Conservation (phyloP, 2,329 filamentous ascomycete genomes). For the Claviceps purpurea region DNA sequence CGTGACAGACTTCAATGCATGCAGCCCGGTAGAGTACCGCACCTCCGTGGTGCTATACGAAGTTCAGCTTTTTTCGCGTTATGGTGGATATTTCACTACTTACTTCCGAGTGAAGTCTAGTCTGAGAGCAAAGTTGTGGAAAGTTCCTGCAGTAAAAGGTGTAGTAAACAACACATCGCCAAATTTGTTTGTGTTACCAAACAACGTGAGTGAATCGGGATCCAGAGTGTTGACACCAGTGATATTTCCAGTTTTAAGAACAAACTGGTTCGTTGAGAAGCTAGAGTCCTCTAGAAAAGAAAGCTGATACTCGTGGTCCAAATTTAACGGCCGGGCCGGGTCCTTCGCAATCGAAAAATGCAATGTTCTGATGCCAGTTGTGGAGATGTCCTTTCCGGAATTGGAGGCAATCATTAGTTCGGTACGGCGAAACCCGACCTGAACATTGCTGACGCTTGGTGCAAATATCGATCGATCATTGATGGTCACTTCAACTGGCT, state of each 20-base stretch:
- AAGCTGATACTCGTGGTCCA: not conserved
- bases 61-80: not conserved
- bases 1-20: not conserved
- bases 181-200: not conserved
- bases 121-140: not conserved
- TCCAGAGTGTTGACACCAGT: not conserved
- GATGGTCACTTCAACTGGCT: not conserved
- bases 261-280: not conserved
- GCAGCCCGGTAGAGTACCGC: not conserved
- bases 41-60: not conserved
- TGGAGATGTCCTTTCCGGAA: not conserved
- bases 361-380: not conserved
- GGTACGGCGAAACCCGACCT: not conserved
- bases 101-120: not conserved
- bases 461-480: not conserved
- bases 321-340: not conserved
- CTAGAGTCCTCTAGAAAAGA: not conserved
- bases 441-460: not conserved
- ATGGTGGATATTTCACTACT: not conserved
- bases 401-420: not conserved
- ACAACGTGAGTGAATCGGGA: not conserved
- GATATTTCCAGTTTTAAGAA: not conserved
- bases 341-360: not conserved
- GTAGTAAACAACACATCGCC: not conserved
- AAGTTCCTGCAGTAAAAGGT: not conserved